These are phyloP conservation scores for Exophiala phaeomuriformis DNA, from an alignment of 2,329 filamentous ascomycete genomes.

Conservation along the genomic window DNA sequence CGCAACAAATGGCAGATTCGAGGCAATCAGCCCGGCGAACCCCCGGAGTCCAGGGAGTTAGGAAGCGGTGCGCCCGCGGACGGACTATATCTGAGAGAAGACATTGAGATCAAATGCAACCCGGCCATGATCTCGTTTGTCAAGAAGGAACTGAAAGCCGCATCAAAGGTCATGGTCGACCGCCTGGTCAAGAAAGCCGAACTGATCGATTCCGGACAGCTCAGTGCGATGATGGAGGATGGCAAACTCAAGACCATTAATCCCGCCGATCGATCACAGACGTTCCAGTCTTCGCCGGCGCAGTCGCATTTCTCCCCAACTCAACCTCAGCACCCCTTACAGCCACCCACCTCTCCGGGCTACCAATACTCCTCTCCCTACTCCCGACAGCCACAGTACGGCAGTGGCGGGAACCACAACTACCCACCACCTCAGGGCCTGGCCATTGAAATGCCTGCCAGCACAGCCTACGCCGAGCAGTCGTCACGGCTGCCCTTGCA, in stretches of 20 bases:
- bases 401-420: neutral
- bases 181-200: slow-evolving; percentile 50
- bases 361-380: slow-evolving; percentile 12
- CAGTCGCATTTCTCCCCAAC: slow-evolving; percentile 15
- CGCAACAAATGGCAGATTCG: slow-evolving; percentile 71
- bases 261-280: slow-evolving; percentile 20
- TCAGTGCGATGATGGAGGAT: slow-evolving; percentile 26
- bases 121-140: slow-evolving; percentile 68
- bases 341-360: slow-evolving; percentile 5
- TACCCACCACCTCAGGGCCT: slow-evolving; percentile 16
- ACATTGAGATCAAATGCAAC: slow-evolving; percentile 76
- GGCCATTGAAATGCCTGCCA: slow-evolving; percentile 26
- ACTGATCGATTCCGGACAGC: slow-evolving; percentile 31
- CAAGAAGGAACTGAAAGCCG: slow-evolving; percentile 72
- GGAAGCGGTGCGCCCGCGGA: slow-evolving; percentile 58
- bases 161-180: slow-evolving; percentile 63
- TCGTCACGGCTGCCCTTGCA: slow-evolving; percentile 6
- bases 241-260: slow-evolving; percentile 23
- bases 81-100: slow-evolving; percentile 73
- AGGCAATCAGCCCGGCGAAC: slow-evolving; percentile 65
- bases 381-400: slow-evolving; percentile 14
- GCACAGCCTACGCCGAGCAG: slow-evolving; percentile 11
- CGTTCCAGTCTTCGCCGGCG: slow-evolving; percentile 10
- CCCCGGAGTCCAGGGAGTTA: slow-evolving; percentile 57
- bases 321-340: slow-evolving; percentile 3